A percentile compares a stretch with the other conserved stretches of the same genome.
Conservation (phyloP, 768 basidiomycete genomes). For the Termitomyces bulborhizus region DNA sequence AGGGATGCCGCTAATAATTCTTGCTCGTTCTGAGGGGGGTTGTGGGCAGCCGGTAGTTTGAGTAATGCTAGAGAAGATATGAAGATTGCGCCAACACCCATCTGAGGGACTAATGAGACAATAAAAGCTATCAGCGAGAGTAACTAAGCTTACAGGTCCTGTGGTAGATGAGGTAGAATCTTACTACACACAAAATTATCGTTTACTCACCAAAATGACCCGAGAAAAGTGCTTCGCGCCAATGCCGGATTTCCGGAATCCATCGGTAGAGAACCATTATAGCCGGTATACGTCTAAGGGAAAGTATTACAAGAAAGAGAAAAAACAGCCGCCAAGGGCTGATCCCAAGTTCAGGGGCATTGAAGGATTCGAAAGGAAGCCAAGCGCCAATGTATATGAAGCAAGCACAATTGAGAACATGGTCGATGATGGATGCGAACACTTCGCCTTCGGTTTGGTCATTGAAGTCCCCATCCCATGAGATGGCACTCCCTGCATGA, state of each 20-base stretch:
- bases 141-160: slow-evolving; percentile 46
- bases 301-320: slow-evolving; percentile 60
- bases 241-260: slow-evolving; percentile 81
- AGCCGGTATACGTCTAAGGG: slow-evolving; percentile 75
- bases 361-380: slow-evolving; percentile 61
- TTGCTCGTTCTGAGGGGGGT: slow-evolving; percentile 59
- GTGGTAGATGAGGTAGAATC: neutral
- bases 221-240: slow-evolving; percentile 83
- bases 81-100: slow-evolving; percentile 43
- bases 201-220: slow-evolving; percentile 75
- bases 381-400: slow-evolving; percentile 89
- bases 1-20: slow-evolving; percentile 67
- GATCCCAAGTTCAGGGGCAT: slow-evolving; percentile 50
- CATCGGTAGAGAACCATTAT: slow-evolving; percentile 72
- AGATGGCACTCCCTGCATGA: slow-evolving; percentile 41
- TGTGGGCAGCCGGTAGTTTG: slow-evolving; percentile 48
- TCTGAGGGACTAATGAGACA: slow-evolving; percentile 31
- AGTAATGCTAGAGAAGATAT: slow-evolving; percentile 69
- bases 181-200: neutral
- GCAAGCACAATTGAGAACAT: slow-evolving; percentile 75
- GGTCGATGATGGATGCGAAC: slow-evolving; percentile 88
- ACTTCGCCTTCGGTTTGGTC: slow-evolving; percentile 55
- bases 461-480: slow-evolving; percentile 70
- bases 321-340: slow-evolving; percentile 66
- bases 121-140: neutral